Conservation (phyloP, 2,329 filamentous ascomycete species). For the Trichocomaceae sp. region DNA sequence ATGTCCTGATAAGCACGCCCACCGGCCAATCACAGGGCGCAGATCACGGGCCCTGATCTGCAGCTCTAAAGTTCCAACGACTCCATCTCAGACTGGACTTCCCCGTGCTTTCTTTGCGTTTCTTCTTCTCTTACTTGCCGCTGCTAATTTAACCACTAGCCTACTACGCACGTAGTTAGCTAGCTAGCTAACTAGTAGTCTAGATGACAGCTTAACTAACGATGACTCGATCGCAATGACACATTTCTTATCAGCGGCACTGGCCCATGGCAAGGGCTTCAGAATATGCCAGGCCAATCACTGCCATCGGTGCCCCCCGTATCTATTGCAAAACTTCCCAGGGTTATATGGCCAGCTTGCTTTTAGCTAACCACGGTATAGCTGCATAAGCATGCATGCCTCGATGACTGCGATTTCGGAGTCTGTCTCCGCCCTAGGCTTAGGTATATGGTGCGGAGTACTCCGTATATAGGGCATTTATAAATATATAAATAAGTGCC, state of each 20-base stretch:
- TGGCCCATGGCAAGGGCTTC: background rate
- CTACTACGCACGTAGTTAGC: too few relatives aligned
- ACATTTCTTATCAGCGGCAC: constrained; percentile 10
- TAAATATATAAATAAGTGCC: background rate
- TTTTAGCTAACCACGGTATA: background rate
- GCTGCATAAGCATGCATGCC: background rate
- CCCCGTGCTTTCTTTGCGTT: background rate
- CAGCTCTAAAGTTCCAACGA: too few relatives aligned
- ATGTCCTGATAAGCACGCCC: constrained; percentile 7
- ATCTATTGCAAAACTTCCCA: background rate
- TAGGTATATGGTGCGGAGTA: too few relatives aligned
- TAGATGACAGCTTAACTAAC: too few relatives aligned
- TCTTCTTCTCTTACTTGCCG: background rate
- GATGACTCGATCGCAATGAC: constrained; percentile 12
- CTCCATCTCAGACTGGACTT: too few relatives aligned
- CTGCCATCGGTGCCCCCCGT: constrained; percentile 3
- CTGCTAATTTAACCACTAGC: too few relatives aligned
- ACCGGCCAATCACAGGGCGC: background rate
- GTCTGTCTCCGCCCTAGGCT: background rate
- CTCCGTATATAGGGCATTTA: too few relatives aligned
- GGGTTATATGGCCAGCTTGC: too few relatives aligned
- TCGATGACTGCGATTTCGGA: constrained; percentile 13
- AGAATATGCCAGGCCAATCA: background rate
- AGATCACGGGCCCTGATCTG: constrained; percentile 5
- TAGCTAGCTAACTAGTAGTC: too few relatives aligned